These are phyloP conservation scores for Cercospora nicotianae DNA, from an alignment of 2,329 filamentous ascomycete genomes.

Conservation along the genomic window DNA sequence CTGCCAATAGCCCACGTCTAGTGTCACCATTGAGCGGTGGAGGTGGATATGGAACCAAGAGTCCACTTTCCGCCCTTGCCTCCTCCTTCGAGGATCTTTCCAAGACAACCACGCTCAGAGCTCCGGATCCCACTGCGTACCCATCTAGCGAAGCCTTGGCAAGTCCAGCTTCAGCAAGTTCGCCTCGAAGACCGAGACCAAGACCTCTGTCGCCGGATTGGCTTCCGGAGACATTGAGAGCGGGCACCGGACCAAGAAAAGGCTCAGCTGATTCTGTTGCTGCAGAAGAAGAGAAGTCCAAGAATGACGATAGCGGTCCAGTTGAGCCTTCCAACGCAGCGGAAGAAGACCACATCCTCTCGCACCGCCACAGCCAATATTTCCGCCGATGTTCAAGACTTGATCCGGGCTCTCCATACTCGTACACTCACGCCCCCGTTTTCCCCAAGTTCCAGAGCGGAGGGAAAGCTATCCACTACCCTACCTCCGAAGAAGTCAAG, in stretches of 20 bases:
- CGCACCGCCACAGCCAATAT: background rate
- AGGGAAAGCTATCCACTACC: background rate
- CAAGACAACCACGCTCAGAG: background rate
- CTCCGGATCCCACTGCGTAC: background rate
- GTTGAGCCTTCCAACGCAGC: background rate
- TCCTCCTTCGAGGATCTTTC: background rate
- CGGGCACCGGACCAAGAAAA: background rate
- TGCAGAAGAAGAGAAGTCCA: background rate
- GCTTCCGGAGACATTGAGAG: conserved; percentile 8
- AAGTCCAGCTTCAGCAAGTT: background rate
- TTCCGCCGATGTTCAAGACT: background rate
- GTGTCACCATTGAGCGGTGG: background rate
- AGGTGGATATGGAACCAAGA: background rate
- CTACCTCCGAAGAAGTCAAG: background rate
- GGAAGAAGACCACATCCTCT: background rate
- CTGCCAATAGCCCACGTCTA: background rate
- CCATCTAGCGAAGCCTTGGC: background rate
- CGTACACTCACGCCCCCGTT: background rate
- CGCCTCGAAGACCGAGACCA: background rate
- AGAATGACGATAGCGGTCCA: background rate
- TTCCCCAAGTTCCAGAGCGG: background rate
- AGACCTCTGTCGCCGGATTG: conserved; percentile 3
- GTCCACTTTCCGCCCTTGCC: background rate
- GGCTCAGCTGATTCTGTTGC: background rate
- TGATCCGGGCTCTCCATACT: background rate